Evolutionary conservation across 2,329 filamentous ascomycete species (phyloP).

Genomic region (Penicillium olsonii): DNA sequence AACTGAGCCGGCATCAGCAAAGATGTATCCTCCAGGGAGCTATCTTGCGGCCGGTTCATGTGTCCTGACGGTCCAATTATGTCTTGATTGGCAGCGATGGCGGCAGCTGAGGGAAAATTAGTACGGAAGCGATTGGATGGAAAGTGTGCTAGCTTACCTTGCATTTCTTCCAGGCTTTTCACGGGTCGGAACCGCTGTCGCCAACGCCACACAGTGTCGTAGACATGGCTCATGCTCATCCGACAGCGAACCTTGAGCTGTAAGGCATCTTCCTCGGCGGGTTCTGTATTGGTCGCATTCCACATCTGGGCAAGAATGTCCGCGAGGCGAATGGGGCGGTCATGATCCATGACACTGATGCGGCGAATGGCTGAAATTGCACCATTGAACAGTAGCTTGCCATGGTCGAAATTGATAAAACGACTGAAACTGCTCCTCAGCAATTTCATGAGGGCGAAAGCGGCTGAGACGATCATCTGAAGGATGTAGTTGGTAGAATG

Average conservation of each 20-base stretch:
- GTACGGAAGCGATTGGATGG: conserved; percentile 8
- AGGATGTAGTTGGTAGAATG: conserved; percentile 63
- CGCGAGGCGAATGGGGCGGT: conserved; percentile 63
- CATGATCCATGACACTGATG: conserved; percentile 63
- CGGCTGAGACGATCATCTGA: conserved; percentile 65
- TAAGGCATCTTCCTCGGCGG: conserved; percentile 44
- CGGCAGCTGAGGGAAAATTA: conserved; percentile 22
- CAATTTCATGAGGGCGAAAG: conserved; percentile 64
- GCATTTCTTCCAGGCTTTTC: conserved; percentile 61
- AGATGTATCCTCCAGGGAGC: conserved; percentile 31
- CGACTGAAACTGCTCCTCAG: conserved; percentile 63
- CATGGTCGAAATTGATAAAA: conserved; percentile 56
- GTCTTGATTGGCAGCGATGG: conserved; percentile 39
- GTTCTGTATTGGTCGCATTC: conserved; percentile 49
- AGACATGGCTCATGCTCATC: conserved; percentile 67
- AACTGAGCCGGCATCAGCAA: conserved; percentile 38
- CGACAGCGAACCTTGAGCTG: conserved; percentile 64
- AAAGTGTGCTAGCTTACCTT: conserved; percentile 55
- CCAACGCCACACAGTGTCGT: conserved; percentile 68
- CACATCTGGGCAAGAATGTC: conserved; percentile 67
- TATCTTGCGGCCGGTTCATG: conserved; percentile 31
- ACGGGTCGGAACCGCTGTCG: conserved; percentile 65
- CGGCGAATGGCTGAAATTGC: conserved; percentile 60
- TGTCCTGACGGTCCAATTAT: conserved; percentile 29
- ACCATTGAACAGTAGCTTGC: conserved; percentile 58